Conservation (phyloP, 192 early-diverging fungal genomes). For the Podila minutissima region DNA sequence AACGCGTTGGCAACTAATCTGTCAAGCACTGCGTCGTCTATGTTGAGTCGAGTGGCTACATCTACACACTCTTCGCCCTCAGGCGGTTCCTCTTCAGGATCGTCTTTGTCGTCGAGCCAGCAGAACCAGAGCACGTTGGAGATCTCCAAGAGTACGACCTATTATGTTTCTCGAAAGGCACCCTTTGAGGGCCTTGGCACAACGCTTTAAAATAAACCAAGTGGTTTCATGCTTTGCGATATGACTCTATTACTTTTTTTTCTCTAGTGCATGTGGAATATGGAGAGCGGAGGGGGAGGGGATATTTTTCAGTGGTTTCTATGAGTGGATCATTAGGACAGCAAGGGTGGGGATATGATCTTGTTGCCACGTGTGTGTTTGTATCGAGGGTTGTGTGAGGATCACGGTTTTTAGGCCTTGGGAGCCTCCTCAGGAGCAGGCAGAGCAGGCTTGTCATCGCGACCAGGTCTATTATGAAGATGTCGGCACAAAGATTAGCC, state of each 20-base stretch:
- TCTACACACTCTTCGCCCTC: background rate
- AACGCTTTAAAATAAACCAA: background rate
- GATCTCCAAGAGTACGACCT: constrained; percentile 29
- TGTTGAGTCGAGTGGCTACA: background rate
- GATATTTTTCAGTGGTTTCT: no score
- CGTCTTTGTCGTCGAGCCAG: constrained; percentile 8
- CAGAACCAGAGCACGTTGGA: constrained; percentile 38
- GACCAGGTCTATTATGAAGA: constrained; percentile 32
- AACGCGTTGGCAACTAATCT: background rate
- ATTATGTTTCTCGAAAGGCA: constrained; percentile 25
- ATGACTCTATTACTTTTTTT: no score
- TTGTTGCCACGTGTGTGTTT: no score
- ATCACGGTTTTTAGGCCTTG: constrained; percentile 32
- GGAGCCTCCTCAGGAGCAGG: constrained; percentile 39
- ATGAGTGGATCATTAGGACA: no score
- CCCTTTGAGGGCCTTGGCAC: constrained; percentile 10
- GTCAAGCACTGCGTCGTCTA: background rate
- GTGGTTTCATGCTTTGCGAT: no score
- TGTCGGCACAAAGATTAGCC: background rate
- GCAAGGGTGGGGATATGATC: no score
- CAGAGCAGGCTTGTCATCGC: constrained; percentile 53
- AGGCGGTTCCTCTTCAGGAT: background rate
- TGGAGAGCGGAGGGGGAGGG: no score
- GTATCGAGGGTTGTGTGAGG: background rate
- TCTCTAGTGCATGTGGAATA: no score